Percentiles rank a stretch among this genome's conserved stretches.
Conservation (phyloP, 2,329 filamentous ascomycete genomes). For the Colletotrichum cordylinicola region DNA sequence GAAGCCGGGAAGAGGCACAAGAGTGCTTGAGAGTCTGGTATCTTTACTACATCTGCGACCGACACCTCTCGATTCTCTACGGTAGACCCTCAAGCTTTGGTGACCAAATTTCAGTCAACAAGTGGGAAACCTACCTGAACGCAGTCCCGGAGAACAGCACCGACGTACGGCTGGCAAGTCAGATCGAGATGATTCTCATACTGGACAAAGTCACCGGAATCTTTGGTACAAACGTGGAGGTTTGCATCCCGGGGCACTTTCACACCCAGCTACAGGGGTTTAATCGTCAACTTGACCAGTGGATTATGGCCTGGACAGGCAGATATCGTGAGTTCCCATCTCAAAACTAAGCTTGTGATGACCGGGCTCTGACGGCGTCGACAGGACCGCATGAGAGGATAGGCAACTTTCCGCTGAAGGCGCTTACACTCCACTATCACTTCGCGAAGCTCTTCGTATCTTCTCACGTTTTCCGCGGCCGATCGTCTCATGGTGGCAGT, state of each 20-base stretch:
- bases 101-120: not conserved
- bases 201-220: not conserved
- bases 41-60: not conserved
- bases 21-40: not conserved
- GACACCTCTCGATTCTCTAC: not conserved
- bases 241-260: not conserved
- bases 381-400: not conserved
- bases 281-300: not conserved
- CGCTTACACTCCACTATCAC: not conserved
- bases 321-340: not conserved
- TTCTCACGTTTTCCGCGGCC: not conserved
- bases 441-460: not conserved
- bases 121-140: not conserved
- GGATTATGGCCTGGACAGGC: not conserved
- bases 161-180: not conserved
- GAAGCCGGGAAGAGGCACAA: not conserved
- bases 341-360: not conserved
- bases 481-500: not conserved
- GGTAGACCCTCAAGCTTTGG: not conserved
- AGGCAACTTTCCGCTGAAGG: not conserved
- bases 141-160: not conserved
- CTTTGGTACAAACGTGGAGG: not conserved
- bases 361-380: not conserved
- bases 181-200: not conserved
- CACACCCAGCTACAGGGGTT: not conserved